Percentiles rank a stretch among this genome's conserved stretches.
These are phyloP conservation scores for Boletus eberwhitei DNA, from an alignment of 768 basidiomycete genomes.

Conservation along the genomic window DNA sequence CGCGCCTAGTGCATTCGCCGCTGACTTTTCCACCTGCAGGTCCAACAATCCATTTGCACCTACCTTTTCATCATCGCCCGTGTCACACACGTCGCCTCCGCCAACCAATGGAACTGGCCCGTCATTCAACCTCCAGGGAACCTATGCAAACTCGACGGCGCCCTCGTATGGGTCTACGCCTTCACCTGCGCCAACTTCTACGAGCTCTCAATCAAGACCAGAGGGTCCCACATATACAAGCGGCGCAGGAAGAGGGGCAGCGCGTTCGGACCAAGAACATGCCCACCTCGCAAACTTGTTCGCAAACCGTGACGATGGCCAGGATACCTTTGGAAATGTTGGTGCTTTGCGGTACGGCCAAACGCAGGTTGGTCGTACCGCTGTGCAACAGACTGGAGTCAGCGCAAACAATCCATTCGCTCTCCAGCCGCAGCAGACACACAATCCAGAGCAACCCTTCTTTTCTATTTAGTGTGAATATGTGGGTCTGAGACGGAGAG, in stretches of 20 bases:
- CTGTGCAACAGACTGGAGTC: constrained; percentile 46
- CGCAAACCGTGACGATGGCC: constrained; percentile 86
- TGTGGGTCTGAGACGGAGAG: background rate
- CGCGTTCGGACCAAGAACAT: constrained; percentile 65
- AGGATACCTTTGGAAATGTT: constrained; percentile 94
- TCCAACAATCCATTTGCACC: constrained; percentile 95
- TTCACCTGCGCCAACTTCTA: constrained; percentile 41
- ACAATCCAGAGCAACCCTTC: constrained; percentile 68
- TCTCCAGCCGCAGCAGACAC: constrained; percentile 48
- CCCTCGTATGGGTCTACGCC: constrained; percentile 36
- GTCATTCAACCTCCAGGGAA: constrained; percentile 67
- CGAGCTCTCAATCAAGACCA: constrained; percentile 36
- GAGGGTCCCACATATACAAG: constrained; percentile 23
- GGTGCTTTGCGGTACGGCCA: constrained; percentile 73
- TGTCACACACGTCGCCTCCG: constrained; percentile 34
- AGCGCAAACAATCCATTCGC: constrained; percentile 65
- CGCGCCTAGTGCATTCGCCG: background rate
- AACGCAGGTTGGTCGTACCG: constrained; percentile 49
- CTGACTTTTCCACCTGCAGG: constrained; percentile 41
- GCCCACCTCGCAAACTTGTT: constrained; percentile 75
- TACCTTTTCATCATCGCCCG: constrained; percentile 28
- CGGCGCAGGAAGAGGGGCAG: constrained; percentile 24
- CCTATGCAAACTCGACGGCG: constrained; percentile 49
- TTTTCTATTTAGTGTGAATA: constrained; percentile 58
- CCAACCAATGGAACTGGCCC: constrained; percentile 38